A percentile compares a stretch with the other conserved stretches of the same genome.
These are phyloP conservation scores for Auricularia sp. DNA, from an alignment of 768 basidiomycete genomes.

Conservation along the genomic window DNA sequence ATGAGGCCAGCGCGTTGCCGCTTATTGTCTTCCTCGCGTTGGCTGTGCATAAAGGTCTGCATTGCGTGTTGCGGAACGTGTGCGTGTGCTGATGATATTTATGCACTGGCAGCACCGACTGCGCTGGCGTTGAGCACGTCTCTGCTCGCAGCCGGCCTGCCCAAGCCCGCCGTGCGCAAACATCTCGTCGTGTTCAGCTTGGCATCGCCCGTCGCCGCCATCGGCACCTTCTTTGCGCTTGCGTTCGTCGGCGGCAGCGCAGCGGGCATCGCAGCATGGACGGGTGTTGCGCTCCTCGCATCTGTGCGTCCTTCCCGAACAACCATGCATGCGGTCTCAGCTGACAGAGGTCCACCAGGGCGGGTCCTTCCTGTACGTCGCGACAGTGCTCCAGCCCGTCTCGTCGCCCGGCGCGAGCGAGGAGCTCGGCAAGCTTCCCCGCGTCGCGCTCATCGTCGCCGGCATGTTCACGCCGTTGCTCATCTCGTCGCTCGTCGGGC, in stretches of 20 bases:
- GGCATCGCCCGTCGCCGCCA: slow-evolving; percentile 74
- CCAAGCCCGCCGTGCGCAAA: slow-evolving; percentile 56
- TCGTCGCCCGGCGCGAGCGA: slow-evolving; percentile 34
- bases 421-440: slow-evolving; percentile 34
- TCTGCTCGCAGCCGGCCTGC: slow-evolving; percentile 65
- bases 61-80: neutral
- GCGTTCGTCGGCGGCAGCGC: slow-evolving; percentile 37
- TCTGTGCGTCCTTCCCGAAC: slow-evolving; percentile 46
- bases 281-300: slow-evolving; percentile 69
- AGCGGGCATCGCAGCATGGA: slow-evolving; percentile 39
- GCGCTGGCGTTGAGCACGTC: slow-evolving; percentile 82
- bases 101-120: slow-evolving; percentile 57
- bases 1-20: slow-evolving; percentile 39
- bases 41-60: slow-evolving; percentile 74
- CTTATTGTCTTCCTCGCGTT: slow-evolving; percentile 85
- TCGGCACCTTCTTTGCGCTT: slow-evolving; percentile 65
- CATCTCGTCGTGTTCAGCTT: slow-evolving; percentile 70
- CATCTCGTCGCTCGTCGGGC: slow-evolving; percentile 50
- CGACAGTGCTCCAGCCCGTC: slow-evolving; percentile 76
- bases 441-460: slow-evolving; percentile 42
- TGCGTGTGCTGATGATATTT: neutral
- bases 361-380: slow-evolving; percentile 90
- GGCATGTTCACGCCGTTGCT: slow-evolving; percentile 68
- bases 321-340: neutral
- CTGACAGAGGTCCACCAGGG: slow-evolving; percentile 38